These are phyloP conservation scores for Haplosporangium sp. DNA, from an alignment of 371 early-diverging fungal species.

Conservation along the genomic window DNA sequence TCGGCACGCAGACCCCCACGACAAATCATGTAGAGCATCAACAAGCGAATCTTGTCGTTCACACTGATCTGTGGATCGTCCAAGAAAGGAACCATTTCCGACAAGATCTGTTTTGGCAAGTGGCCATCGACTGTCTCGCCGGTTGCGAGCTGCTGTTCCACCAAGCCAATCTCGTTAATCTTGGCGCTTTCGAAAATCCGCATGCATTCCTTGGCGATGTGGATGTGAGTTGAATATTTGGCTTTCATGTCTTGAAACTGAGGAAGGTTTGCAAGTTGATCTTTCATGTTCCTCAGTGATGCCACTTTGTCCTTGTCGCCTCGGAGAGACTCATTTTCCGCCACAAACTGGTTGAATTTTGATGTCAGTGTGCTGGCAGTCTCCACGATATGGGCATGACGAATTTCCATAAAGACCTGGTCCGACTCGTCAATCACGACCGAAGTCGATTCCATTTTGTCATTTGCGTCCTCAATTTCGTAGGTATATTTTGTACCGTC, in stretches of 20 bases:
- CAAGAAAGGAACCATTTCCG: slow-evolving; percentile 76
- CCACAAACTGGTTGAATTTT: slow-evolving; percentile 83
- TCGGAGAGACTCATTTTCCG: slow-evolving; percentile 64
- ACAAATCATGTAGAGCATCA: slow-evolving; percentile 87
- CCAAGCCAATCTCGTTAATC: slow-evolving; percentile 74
- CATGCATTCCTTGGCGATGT: slow-evolving; percentile 92
- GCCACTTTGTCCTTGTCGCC: slow-evolving; percentile 69
- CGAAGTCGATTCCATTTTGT: slow-evolving; percentile 24
- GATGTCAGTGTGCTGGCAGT: slow-evolving; percentile 83
- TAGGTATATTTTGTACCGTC: slow-evolving; percentile 77
- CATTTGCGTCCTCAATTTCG: slow-evolving; percentile 49
- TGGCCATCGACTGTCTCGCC: slow-evolving; percentile 89
- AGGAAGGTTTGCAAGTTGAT: slow-evolving; percentile 88
- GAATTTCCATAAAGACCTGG: slow-evolving; percentile 80
- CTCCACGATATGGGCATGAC: slow-evolving; percentile 95
- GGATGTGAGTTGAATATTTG: slow-evolving; percentile 92
- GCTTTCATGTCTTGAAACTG: slow-evolving; percentile 93
- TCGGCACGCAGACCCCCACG: slow-evolving; percentile 73
- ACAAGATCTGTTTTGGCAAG: slow-evolving; percentile 76
- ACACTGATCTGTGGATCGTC: slow-evolving; percentile 54
- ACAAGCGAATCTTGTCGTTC: slow-evolving; percentile 86
- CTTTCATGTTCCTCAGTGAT: slow-evolving; percentile 87
- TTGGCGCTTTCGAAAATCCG: slow-evolving; percentile 77
- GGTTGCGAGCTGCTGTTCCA: slow-evolving; percentile 92
- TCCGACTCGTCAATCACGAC: slow-evolving; percentile 75